A percentile compares a stretch with the other conserved stretches of the same genome.
These are phyloP conservation scores for Domatiomyces catenatus DNA, from an alignment of 2,329 filamentous ascomycete species.

Conservation along the genomic window DNA sequence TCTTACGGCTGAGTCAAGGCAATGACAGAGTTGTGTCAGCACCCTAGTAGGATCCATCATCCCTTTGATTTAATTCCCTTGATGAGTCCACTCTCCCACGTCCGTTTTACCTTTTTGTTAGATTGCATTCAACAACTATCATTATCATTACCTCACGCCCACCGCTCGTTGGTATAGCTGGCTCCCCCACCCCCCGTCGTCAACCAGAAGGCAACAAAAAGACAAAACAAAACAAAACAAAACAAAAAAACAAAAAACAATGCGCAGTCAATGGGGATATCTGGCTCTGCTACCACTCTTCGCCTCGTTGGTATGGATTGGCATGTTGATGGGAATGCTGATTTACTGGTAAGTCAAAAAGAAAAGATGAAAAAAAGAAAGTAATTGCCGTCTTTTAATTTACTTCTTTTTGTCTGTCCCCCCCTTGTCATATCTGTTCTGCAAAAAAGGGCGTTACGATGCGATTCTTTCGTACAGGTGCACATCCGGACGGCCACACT, in stretches of 20 bases:
- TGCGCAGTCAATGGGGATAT: constrained; percentile 5
- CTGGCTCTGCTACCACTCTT: constrained; percentile 39
- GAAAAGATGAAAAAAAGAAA: no score
- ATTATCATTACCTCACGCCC: no score
- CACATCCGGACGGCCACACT: constrained; percentile 34
- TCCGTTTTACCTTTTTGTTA: not conserved
- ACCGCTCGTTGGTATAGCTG: no score
- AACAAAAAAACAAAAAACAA: not conserved
- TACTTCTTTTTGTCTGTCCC: not conserved
- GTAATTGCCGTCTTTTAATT: not conserved
- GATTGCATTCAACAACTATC: not conserved
- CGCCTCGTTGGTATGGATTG: constrained; percentile 41
- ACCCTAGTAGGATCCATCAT: not conserved
- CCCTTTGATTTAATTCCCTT: not conserved
- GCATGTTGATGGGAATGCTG: constrained; percentile 46
- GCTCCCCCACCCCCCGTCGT: no score
- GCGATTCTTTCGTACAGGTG: not conserved
- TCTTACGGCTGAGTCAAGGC: not conserved
- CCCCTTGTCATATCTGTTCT: no score
- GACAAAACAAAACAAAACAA: no score
- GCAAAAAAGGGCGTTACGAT: no score
- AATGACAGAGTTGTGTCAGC: not conserved
- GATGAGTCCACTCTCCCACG: not conserved
- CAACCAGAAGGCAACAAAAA: no score
- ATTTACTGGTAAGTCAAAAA: constrained; percentile 39